A percentile compares a stretch with the other conserved stretches of the same genome.
Conservation (phyloP, 2,329 filamentous ascomycete genomes). For the Thelonectria blattea region DNA sequence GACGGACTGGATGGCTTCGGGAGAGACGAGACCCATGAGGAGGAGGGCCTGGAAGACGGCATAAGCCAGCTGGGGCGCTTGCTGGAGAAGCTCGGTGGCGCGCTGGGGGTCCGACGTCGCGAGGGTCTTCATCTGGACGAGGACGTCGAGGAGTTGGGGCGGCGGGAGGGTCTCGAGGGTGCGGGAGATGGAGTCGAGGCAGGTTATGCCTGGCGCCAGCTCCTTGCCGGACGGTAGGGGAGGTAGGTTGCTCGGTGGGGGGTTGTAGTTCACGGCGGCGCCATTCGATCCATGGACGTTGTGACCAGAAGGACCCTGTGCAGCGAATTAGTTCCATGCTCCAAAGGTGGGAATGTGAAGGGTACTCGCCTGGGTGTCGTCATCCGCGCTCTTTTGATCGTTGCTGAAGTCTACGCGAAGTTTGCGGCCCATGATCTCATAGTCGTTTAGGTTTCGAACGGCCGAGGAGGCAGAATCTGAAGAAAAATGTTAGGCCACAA, state of each 20-base stretch:
- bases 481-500: constrained; percentile 18
- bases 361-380: constrained; percentile 39
- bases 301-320: constrained; percentile 30
- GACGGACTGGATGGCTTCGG: constrained; percentile 80
- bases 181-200: constrained; percentile 88
- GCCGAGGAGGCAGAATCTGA: constrained; percentile 84
- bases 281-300: constrained; percentile 43
- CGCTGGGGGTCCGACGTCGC: constrained; percentile 82
- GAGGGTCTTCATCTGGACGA: constrained; percentile 91
- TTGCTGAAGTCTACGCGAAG: constrained; percentile 96
- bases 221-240: constrained; percentile 85
- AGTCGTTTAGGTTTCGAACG: constrained; percentile 93
- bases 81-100: constrained; percentile 83
- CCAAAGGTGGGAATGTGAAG: too few relatives aligned
- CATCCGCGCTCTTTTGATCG: constrained; percentile 78
- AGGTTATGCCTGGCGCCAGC: constrained; percentile 80
- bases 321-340: constrained; percentile 1
- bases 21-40: constrained; percentile 90
- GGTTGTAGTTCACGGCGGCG: constrained; percentile 40
- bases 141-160: constrained; percentile 88
- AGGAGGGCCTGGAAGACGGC: constrained; percentile 94
- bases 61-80: constrained; percentile 91
- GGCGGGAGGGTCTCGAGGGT: constrained; percentile 87
- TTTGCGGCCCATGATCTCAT: constrained; percentile 93
- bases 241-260: constrained; percentile 65